Percentiles rank a stretch among this genome's conserved stretches.
These are phyloP conservation scores for Arthrinium phaeospermum DNA, from an alignment of 2,329 filamentous ascomycete species.

Conservation along the genomic window DNA sequence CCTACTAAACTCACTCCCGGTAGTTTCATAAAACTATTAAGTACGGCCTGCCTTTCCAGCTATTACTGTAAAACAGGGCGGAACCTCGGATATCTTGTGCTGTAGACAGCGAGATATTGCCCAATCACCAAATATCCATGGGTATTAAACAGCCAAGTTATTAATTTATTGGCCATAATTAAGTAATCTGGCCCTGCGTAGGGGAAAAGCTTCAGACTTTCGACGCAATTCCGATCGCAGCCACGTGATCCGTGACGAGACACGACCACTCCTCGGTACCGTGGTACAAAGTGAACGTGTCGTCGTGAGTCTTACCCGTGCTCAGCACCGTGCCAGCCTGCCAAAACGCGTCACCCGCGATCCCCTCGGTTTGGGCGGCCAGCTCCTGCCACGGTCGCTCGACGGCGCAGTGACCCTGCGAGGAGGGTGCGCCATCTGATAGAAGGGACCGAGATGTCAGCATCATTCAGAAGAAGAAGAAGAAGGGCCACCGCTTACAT, in stretches of 20 bases:
- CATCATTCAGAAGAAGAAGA: too few relatives aligned
- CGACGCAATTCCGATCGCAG: slow-evolving; percentile 31
- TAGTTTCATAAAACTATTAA: too few relatives aligned
- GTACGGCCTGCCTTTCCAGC: too few relatives aligned
- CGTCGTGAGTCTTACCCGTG: slow-evolving; percentile 47
- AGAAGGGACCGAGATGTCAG: background rate
- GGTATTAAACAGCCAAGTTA: too few relatives aligned
- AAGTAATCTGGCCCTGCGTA: background rate
- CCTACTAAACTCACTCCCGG: too few relatives aligned
- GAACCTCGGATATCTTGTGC: too few relatives aligned
- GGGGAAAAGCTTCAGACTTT: background rate
- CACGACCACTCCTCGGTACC: slow-evolving; percentile 48
- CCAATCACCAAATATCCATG: too few relatives aligned
- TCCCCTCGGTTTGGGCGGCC: slow-evolving; percentile 32
- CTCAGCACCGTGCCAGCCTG: slow-evolving; percentile 39
- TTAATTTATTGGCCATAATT: too few relatives aligned
- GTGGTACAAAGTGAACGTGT: slow-evolving; percentile 51
- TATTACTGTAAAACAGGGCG: too few relatives aligned
- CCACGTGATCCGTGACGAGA: slow-evolving; percentile 50
- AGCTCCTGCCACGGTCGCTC: slow-evolving; percentile 37
- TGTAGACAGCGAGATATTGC: too few relatives aligned
- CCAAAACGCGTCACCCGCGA: slow-evolving; percentile 39
- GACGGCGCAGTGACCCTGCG: slow-evolving; percentile 34
- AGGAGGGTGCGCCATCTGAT: background rate
- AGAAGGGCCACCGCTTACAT: slow-evolving; percentile 38